These are phyloP conservation scores for Helichrysum umbraculigerum DNA, from an alignment of 129 eudicot genomes.

Conservation along the genomic window DNA sequence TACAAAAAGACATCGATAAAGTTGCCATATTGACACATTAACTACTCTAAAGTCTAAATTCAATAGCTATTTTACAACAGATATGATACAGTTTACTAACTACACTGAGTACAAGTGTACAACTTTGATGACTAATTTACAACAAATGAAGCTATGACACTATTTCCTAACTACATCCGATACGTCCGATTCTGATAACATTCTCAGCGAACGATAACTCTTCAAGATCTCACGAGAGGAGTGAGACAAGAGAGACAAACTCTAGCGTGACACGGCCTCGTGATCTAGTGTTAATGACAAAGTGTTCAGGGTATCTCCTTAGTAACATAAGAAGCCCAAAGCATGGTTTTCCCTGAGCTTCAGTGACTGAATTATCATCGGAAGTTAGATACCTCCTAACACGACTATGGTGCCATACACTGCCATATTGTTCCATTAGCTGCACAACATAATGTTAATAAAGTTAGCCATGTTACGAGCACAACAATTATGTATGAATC, in stretches of 20 bases:
- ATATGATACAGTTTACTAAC: no score
- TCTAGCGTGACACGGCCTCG: conserved; percentile 82
- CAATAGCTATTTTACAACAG: no score
- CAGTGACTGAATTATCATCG: conserved; percentile 64
- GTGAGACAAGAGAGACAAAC: conserved; percentile 88
- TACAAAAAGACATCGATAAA: no score
- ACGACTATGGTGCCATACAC: conserved; percentile 82
- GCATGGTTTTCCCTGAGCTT: conserved; percentile 89
- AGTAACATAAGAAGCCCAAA: conserved; percentile 80
- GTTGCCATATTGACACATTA: no score
- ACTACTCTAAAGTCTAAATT: no score
- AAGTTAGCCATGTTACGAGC: neutral
- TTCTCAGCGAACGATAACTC: no score
- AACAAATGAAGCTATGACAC: no score
- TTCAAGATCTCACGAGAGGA: conserved; percentile 47
- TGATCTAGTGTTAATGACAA: conserved; percentile 88
- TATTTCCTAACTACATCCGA: no score
- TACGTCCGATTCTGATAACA: no score
- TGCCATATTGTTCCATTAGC: conserved; percentile 72
- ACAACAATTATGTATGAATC: neutral
- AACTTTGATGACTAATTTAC: no score
- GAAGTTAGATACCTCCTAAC: conserved; percentile 83
- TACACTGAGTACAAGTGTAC: no score
- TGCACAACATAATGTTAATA: conserved; percentile 29
- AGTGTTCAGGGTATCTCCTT: conserved; percentile 89